phyloP scores from a whole-genome alignment of 306 rosid species.

The Trichosanthes truncata region DNA sequence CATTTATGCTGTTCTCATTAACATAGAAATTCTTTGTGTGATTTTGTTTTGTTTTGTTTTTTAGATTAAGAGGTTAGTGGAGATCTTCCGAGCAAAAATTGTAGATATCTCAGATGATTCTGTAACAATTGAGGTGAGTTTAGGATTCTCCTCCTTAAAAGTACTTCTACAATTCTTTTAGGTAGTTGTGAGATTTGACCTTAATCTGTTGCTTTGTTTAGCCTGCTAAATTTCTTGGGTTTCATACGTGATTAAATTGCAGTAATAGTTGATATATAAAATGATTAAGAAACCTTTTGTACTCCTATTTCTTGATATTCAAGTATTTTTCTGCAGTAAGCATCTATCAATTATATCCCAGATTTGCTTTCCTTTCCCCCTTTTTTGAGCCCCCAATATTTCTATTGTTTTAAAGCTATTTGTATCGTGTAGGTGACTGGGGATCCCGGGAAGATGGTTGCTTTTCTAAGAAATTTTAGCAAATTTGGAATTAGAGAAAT shows the following conservation, averaged over 20 bases:
- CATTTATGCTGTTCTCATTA: background rate
- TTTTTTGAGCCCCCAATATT: background rate
- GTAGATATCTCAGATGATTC: conserved; percentile 40
- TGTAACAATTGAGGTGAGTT: conserved; percentile 42
- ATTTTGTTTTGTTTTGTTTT: background rate
- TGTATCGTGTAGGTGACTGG: conserved; percentile 37
- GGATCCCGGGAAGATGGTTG: conserved; percentile 52
- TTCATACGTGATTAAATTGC: background rate
- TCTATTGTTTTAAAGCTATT: conserved; percentile 1
- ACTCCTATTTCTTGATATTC: background rate
- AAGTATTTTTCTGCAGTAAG: background rate
- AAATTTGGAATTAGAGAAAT: conserved; percentile 48
- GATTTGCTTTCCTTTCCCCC: background rate
- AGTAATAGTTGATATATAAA: background rate
- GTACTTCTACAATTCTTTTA: background rate
- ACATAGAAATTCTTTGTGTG: background rate
- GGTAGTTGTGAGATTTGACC: background rate
- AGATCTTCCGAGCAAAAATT: conserved; percentile 40
- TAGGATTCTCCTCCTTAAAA: background rate
- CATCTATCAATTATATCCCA: background rate
- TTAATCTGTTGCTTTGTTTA: background rate
- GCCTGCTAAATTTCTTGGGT: background rate
- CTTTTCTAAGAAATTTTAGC: conserved; percentile 36
- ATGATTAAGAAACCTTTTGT: background rate
- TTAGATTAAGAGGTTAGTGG: conserved; percentile 54